phyloP scores from a whole-genome alignment of 2,329 filamentous ascomycete species.

The Juglanconis juglandina region DNA sequence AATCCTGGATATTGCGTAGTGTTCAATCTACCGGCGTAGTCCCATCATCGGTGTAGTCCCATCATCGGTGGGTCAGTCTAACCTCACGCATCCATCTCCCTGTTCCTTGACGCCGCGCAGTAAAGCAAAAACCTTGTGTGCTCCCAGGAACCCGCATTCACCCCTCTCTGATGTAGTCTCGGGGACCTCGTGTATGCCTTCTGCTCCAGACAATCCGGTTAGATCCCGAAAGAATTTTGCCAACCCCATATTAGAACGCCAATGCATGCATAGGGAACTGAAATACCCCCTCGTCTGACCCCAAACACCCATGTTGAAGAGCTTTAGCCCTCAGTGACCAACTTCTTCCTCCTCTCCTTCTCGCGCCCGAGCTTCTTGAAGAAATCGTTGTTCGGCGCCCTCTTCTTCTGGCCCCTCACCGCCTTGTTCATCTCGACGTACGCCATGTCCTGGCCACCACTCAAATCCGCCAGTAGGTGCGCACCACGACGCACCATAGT shows the following conservation, averaged over 20 bases:
- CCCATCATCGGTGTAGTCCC: neutral
- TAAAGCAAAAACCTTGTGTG: neutral
- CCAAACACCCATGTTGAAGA: too few species aligned
- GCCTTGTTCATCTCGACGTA: conserved; percentile 80
- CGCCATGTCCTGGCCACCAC: conserved; percentile 95
- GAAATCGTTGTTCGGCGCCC: conserved; percentile 54
- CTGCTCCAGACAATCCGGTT: too few species aligned
- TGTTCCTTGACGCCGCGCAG: neutral
- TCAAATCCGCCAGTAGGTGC: conserved; percentile 78
- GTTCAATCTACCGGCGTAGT: neutral
- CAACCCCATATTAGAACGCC: neutral
- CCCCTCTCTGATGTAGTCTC: too few species aligned
- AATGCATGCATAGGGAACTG: neutral
- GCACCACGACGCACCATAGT: conserved; percentile 72
- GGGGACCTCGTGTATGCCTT: too few species aligned
- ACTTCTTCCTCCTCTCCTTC: conserved; percentile 48
- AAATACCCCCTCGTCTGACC: neutral
- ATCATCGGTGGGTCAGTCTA: neutral
- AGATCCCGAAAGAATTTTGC: too few species aligned
- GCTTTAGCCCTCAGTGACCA: neutral
- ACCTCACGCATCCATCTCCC: neutral
- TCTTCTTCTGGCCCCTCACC: conserved; percentile 65
- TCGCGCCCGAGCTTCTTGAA: conserved; percentile 66
- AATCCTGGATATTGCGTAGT: too few species aligned
- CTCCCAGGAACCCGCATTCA: too few species aligned